A percentile compares a stretch with the other conserved stretches of the same genome.
phyloP scores from a whole-genome alignment of 1,139 yeast species.

The Pneumocystis wakefieldiae region DNA sequence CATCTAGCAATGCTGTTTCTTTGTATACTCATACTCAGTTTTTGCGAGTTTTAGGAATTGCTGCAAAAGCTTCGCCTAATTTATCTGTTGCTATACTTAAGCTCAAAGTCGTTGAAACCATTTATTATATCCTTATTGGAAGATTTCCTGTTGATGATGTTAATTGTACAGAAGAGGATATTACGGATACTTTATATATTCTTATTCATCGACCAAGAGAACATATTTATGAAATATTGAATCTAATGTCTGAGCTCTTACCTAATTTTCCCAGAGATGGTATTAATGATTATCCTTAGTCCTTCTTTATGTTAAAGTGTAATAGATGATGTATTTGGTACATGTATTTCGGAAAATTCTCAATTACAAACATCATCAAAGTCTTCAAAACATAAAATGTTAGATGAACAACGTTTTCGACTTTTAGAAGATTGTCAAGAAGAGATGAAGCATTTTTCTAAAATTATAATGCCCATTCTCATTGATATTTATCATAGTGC shows the following conservation, averaged over 20 bases:
- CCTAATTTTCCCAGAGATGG: conserved; percentile 19
- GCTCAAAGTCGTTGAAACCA: conserved; percentile 20
- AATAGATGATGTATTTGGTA: conserved; percentile 16
- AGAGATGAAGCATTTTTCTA: conserved; percentile 29
- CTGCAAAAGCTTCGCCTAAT: conserved; percentile 29
- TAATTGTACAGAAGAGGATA: conserved; percentile 12
- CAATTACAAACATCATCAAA: conserved; percentile 17
- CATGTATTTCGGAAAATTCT: conserved; percentile 5
- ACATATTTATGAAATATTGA: conserved; percentile 39
- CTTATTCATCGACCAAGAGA: conserved; percentile 65
- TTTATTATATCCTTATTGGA: conserved; percentile 25
- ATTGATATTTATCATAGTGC: conserved; percentile 61
- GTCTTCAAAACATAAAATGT: conserved; percentile 3
- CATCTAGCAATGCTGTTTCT: conserved; percentile 12
- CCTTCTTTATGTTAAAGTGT: background rate
- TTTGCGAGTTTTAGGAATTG: conserved; percentile 28
- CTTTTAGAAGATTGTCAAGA: conserved; percentile 15
- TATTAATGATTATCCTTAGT: conserved; percentile 1
- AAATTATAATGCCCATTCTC: conserved; percentile 43
- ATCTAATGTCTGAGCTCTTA: conserved; percentile 42
- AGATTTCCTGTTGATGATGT: conserved; percentile 17
- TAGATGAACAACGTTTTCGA: conserved; percentile 12
- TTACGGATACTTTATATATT: conserved; percentile 42
- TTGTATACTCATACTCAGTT: conserved; percentile 12
- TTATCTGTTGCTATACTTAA: conserved; percentile 19